Evolutionary conservation across 257 asterid genomes (phyloP), one percentile per base, ranked within the genome.

Genomic region (Capsicum chinense): DNA sequence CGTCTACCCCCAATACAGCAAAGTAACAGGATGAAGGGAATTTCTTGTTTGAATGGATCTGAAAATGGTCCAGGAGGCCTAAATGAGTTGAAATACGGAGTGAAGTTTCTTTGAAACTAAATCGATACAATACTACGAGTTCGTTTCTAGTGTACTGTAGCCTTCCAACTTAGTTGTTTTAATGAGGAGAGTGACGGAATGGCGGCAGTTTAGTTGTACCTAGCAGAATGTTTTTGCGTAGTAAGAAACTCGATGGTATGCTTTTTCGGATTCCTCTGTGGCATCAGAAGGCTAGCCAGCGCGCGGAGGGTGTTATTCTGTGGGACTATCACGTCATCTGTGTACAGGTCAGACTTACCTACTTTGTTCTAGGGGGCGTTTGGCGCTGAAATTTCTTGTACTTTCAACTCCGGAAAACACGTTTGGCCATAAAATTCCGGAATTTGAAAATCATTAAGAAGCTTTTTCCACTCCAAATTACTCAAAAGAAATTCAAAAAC

Each of bases 281-380:
- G 99, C 88, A 92, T 89, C 99, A 96, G 88, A 96, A 93, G 93
- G 97, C 99, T 16, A 96, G 99, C 92, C 90, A 90, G n/a, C 90
- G 99, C 84, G 97, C 98, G 2, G 98, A 94, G 87, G 99, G 99
- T 63, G 90, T 94, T 68, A 79, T 91, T 86, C 91, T 94, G n/a
- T 96, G 98, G 99, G 99, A 96, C 90, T 96, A 92, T 87, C 99
- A 94, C 86, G 98, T 89, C 71, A 92, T 93, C 74, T 93, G 99
- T 82, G 88, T 94, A 54, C 99, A 95, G 89, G 99, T 95, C 70
- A 88, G 82, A 89, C 11, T 79, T 15, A 59, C 2, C 73, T 66
- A 60, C 57, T 52, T 52, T 37, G 21, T 62, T 62, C 64, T 62
- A 14, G 48, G 48, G 48, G 48, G 48, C 48, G 48, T 44, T 44